Evolutionary conservation across 352 stramenopile species (phyloP).

Genomic region (Globisporangium viniferum): DNA sequence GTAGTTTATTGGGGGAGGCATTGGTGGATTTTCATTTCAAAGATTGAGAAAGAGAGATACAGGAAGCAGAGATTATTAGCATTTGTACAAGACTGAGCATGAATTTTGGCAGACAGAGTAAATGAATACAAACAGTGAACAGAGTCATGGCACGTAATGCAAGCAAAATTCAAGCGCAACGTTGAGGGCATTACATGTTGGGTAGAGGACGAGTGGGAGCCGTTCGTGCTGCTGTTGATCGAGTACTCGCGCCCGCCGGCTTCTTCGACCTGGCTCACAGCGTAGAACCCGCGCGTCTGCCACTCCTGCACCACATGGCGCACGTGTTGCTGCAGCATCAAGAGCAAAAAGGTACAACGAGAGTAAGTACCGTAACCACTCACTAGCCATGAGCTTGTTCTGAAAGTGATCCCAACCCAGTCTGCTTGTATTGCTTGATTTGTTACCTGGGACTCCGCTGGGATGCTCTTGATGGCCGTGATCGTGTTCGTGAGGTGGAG

Average conservation of each 20-base stretch:
- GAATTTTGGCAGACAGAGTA: not conserved
- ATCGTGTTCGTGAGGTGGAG: conserved; percentile 76
- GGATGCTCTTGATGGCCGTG: conserved; percentile 63
- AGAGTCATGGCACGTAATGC: not conserved
- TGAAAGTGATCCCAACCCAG: not conserved
- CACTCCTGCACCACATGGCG: conserved; percentile 77
- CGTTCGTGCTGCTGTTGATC: conserved; percentile 18
- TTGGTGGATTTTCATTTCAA: not conserved
- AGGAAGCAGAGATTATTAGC: not conserved
- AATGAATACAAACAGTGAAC: not conserved
- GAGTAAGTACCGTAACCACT: not conserved
- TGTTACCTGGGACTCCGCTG: conserved; percentile 55
- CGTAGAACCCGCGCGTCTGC: conserved; percentile 71
- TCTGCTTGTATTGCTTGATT: not conserved
- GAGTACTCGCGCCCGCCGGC: conserved; percentile 45
- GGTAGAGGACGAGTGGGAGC: not conserved
- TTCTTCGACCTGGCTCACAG: conserved; percentile 54
- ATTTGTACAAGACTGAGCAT: not conserved
- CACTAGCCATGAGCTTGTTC: too few relatives aligned
- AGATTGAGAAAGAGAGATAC: conserved; percentile 5
- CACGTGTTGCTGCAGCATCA: conserved; percentile 41
- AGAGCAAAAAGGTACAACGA: not conserved
- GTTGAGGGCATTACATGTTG: conserved; percentile 11
- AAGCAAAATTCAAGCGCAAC: not conserved
- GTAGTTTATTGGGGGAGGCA: not conserved